Percentiles rank a stretch among this genome's conserved stretches.
These are phyloP conservation scores for Fusarium circinatum DNA, from an alignment of 2,329 filamentous ascomycete species.

Conservation along the genomic window DNA sequence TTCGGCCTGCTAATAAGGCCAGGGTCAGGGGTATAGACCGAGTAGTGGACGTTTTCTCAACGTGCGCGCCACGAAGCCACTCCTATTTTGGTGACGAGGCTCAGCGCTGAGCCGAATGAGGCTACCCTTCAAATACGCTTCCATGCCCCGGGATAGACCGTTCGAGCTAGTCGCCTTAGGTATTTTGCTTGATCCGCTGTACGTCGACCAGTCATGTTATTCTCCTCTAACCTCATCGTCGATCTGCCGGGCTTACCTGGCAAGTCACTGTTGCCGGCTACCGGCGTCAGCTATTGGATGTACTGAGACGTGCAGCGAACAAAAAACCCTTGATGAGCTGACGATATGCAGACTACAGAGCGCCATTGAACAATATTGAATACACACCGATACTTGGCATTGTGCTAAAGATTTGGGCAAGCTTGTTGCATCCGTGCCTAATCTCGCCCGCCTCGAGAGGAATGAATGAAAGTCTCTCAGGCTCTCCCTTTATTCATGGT, in stretches of 20 bases:
- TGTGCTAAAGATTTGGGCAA: background rate
- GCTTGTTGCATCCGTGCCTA: constrained; percentile 10
- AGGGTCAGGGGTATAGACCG: constrained; percentile 29
- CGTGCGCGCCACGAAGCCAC: constrained; percentile 25
- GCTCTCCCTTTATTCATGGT: constrained; percentile 12
- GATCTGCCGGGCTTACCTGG: constrained; percentile 31
- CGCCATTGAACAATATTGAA: constrained; percentile 3
- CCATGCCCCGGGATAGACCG: constrained; percentile 31
- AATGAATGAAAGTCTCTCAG: constrained; percentile 12
- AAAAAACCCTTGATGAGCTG: constrained; percentile 12
- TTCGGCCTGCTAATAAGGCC: constrained; percentile 9
- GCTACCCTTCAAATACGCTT: constrained; percentile 16
- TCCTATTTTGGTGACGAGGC: constrained; percentile 18
- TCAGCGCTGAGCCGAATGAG: constrained; percentile 30
- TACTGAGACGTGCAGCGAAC: background rate
- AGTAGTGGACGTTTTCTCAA: constrained; percentile 23
- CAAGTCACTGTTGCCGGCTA: constrained; percentile 5
- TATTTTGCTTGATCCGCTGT: constrained; percentile 15
- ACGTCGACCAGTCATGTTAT: constrained; percentile 19
- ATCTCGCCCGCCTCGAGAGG: background rate
- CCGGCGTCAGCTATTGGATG: constrained; percentile 16
- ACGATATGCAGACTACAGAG: constrained; percentile 3
- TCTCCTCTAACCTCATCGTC: constrained; percentile 30
- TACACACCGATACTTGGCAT: constrained; percentile 9
- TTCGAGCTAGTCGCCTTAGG: constrained; percentile 31